Base-by-base conservation (phyloP, 2,329 filamentous ascomycete species). In the Aspergillus uvarum region DNA sequence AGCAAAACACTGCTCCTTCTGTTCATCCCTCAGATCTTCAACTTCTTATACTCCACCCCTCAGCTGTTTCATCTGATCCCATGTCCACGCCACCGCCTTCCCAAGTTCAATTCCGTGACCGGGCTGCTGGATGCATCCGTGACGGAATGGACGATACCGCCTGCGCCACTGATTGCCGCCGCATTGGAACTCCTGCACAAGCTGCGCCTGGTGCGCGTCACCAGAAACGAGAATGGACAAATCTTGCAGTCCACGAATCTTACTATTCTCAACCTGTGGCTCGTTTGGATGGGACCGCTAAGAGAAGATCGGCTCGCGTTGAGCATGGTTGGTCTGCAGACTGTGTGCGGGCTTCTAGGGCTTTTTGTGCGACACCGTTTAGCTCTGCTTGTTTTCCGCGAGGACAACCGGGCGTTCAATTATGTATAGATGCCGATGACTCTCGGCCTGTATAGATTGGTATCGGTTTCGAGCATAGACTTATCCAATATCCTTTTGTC, bases 1-100 rank as follows among this genome's bases (percentile, higher is more conserved):
- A 96, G 91, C 81, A 99, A 99, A 80, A 99, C 95, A 0, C 84
- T 99, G 50, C 85, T 96, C 58, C 85, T 99, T 54, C 83, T 99
- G 8, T 89, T 99, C 67, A 83, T 96, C 44, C 95, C 95, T 14
- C 95, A 99, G 79, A 90, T 96, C 69, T 92, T 96, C 84, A 99
- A 99, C 81, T 98, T 98, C 74, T 73, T 94, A 66, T 99, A 98
- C 80, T 97, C 93, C 44, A 86, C 85, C 1, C 95, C 95, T 5
- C 95, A 99, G 74, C 83, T 99, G 53, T 96, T 97, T 75, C 89
- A 90, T 58, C 72, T 99, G 47, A 84, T 99, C 54, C 93, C 93
- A 16, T 99, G 95, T 74, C 95, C 95, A 32, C 88, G 95, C 68
- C 95, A 99, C 80, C 87, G 95, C 62, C 82, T 99, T 47, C 95